phyloP scores from a whole-genome alignment of 306 rosid species.

The Malus asiatica region DNA sequence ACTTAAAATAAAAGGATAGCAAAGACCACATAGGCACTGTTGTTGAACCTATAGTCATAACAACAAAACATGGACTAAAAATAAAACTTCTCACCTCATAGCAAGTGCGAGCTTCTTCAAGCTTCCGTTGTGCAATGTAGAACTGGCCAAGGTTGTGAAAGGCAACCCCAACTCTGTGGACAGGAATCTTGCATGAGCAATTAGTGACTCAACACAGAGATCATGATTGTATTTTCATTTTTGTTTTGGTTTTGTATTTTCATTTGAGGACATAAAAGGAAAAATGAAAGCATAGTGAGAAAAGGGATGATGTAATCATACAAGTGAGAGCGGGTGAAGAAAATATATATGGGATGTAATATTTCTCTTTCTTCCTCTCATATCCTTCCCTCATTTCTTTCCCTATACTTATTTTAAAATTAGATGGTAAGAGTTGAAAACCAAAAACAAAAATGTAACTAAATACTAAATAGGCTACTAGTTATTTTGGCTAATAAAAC shows the following conservation, averaged over 20 bases:
- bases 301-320: neutral
- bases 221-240: neutral
- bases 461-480: neutral
- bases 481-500: neutral
- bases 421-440: neutral
- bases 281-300: neutral
- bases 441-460: neutral
- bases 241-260: neutral
- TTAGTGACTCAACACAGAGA: neutral
- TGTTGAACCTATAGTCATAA: neutral
- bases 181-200: slow-evolving; percentile 11
- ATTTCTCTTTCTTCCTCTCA: neutral
- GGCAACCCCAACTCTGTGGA: slow-evolving; percentile 71
- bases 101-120: slow-evolving; percentile 57
- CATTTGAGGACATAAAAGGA: neutral
- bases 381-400: neutral
- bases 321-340: neutral
- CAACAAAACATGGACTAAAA: neutral
- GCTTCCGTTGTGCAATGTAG: slow-evolving; percentile 58
- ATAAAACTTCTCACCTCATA: slow-evolving; percentile 45
- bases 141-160: slow-evolving; percentile 86
- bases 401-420: neutral
- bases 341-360: neutral
- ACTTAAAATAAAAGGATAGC: neutral
- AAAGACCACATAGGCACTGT: neutral